Evolutionary conservation across 2,329 filamentous ascomycete species (phyloP).

Genomic region (Curvularia sp.): DNA sequence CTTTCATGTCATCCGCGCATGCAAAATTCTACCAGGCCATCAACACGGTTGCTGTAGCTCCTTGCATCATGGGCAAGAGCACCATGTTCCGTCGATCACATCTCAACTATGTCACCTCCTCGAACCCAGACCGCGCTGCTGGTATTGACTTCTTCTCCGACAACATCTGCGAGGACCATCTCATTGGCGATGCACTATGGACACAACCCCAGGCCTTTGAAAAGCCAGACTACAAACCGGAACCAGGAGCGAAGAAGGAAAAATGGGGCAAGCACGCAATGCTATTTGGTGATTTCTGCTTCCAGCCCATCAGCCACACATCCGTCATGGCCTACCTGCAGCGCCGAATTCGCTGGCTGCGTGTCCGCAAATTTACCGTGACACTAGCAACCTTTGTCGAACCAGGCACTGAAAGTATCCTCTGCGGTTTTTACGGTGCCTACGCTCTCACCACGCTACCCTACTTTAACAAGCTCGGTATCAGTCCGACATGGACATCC

Average conservation of each 20-base stretch:
- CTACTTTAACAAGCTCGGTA: conserved; percentile 62
- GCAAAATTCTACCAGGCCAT: conserved; percentile 98
- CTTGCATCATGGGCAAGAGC: conserved; percentile 94
- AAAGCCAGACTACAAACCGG: conserved; percentile 31
- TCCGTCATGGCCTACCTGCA: conserved; percentile 77
- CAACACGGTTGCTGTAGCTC: conserved; percentile 88
- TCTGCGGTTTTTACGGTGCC: conserved; percentile 82
- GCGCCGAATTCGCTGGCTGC: conserved; percentile 85
- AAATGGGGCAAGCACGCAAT: conserved; percentile 79
- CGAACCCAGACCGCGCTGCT: conserved; percentile 58
- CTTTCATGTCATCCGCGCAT: conserved; percentile 92
- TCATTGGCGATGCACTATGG: conserved; percentile 94
- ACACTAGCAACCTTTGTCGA: conserved; percentile 87
- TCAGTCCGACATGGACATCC: conserved; percentile 71
- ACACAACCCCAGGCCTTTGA: conserved; percentile 58
- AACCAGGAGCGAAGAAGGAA: conserved; percentile 40
- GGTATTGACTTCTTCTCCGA: conserved; percentile 94
- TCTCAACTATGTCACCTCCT: conserved; percentile 73
- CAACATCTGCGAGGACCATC: conserved; percentile 97
- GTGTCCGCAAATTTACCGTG: conserved; percentile 94
- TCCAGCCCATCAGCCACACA: conserved; percentile 89
- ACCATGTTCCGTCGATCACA: conserved; percentile 98
- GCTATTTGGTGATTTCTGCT: conserved; percentile 82
- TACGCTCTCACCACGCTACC: conserved; percentile 79
- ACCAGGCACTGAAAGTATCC: conserved; percentile 85